Conservation (phyloP, 2,329 filamentous ascomycete species). For the Stemphylium lycopersici region DNA sequence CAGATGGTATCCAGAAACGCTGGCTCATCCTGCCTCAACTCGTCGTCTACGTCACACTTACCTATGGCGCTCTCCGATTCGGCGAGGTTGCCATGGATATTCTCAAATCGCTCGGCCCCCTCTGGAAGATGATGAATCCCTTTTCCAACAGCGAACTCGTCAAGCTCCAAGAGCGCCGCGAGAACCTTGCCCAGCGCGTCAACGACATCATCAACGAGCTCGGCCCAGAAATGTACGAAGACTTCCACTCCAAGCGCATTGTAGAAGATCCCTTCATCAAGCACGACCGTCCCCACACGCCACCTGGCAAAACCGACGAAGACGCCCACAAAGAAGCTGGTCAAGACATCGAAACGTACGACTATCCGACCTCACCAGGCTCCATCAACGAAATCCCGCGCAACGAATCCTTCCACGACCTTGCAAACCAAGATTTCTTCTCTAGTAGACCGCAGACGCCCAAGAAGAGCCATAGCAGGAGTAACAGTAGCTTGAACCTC, state of each 20-base stretch:
- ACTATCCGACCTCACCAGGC: slow-evolving; percentile 34
- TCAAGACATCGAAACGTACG: slow-evolving; percentile 32
- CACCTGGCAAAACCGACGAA: slow-evolving; percentile 26
- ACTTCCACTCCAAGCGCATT: slow-evolving; percentile 62
- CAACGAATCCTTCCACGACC: slow-evolving; percentile 93
- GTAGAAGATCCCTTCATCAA: slow-evolving; percentile 45
- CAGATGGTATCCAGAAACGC: slow-evolving; percentile 75
- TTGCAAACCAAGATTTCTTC: slow-evolving; percentile 87
- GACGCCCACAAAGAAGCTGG: slow-evolving; percentile 24
- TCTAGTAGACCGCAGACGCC: slow-evolving; percentile 85
- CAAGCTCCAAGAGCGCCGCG: slow-evolving; percentile 74
- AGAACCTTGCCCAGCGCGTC: slow-evolving; percentile 78
- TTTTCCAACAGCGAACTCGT: slow-evolving; percentile 83
- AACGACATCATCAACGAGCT: slow-evolving; percentile 94
- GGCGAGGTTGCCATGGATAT: slow-evolving; percentile 99
- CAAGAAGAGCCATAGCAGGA: slow-evolving; percentile 73
- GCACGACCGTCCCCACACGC: slow-evolving; percentile 27
- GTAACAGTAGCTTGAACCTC: slow-evolving; percentile 59
- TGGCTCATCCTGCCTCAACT: slow-evolving; percentile 70
- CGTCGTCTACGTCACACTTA: slow-evolving; percentile 83
- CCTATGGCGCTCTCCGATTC: slow-evolving; percentile 90
- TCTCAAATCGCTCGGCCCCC: slow-evolving; percentile 87
- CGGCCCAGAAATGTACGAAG: slow-evolving; percentile 95
- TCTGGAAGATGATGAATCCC: slow-evolving; percentile 84
- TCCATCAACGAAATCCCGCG: slow-evolving; percentile 60